These are phyloP conservation scores for Penicillium hesseltinei DNA, from an alignment of 2,329 filamentous ascomycete species.

Conservation along the genomic window DNA sequence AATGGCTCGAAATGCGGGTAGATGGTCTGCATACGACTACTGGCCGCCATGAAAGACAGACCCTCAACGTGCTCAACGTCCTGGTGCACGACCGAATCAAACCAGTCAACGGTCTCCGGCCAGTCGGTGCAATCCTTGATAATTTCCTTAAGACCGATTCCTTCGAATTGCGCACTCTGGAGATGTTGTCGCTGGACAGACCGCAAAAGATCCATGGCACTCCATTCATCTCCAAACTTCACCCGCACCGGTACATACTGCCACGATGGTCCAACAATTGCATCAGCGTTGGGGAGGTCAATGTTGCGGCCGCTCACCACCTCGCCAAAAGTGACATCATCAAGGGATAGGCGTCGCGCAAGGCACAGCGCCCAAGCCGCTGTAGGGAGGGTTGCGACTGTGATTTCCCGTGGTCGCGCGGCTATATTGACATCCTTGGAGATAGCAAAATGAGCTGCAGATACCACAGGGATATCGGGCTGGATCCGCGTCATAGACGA, in stretches of 20 bases:
- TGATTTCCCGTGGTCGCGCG: slow-evolving; percentile 51
- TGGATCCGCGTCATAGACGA: slow-evolving; percentile 44
- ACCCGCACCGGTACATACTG: slow-evolving; percentile 3
- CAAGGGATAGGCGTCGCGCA: slow-evolving; percentile 45
- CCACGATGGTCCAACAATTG: slow-evolving; percentile 58
- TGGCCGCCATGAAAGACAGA: slow-evolving; percentile 23
- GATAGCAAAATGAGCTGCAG: slow-evolving; percentile 9
- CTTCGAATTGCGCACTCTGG: slow-evolving; percentile 49
- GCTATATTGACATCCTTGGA: slow-evolving; percentile 36
- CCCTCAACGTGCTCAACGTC: slow-evolving; percentile 60
- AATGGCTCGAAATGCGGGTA: slow-evolving; percentile 55
- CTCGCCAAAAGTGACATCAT: slow-evolving; percentile 60
- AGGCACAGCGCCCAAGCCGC: slow-evolving; percentile 61
- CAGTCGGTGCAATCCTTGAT: slow-evolving; percentile 48
- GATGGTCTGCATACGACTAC: slow-evolving; percentile 52
- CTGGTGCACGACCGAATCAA: slow-evolving; percentile 56
- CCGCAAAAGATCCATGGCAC: slow-evolving; percentile 46
- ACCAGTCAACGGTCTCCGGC: slow-evolving; percentile 33
- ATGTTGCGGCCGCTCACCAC: slow-evolving; percentile 58
- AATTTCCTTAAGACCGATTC: slow-evolving; percentile 50
- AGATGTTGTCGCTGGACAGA: slow-evolving; percentile 53
- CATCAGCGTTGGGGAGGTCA: slow-evolving; percentile 50
- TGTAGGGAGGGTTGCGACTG: slow-evolving; percentile 57
- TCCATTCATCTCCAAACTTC: slow-evolving; percentile 47
- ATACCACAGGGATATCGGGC: slow-evolving; percentile 1